A percentile compares a stretch with the other conserved stretches of the same genome.
phyloP scores from a whole-genome alignment of 1,284 basidiomycete species.

The Exobasidium cylindrosporum region DNA sequence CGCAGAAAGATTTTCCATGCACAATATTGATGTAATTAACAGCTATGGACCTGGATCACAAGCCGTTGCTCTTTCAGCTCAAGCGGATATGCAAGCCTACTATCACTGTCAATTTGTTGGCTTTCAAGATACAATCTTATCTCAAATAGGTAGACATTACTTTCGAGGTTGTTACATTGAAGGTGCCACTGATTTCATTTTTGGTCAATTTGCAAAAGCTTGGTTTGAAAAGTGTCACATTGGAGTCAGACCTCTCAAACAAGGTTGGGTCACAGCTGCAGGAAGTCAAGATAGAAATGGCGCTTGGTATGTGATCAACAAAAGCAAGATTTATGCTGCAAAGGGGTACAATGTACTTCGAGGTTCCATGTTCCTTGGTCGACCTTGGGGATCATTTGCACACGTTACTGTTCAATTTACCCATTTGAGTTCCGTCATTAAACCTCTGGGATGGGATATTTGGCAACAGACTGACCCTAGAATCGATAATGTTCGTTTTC shows the following conservation, averaged over 20 bases:
- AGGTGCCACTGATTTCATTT: conserved; percentile 9
- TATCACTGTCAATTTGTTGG: neutral
- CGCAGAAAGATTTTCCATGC: neutral
- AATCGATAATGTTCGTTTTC: neutral
- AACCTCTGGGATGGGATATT: conserved; percentile 1
- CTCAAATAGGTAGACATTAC: neutral
- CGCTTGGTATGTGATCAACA: neutral
- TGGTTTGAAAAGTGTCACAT: conserved; percentile 7
- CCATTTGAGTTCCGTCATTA: conserved; percentile 7
- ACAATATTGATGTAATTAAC: conserved; percentile 1
- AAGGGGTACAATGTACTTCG: neutral
- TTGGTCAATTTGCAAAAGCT: neutral
- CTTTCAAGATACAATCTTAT: conserved; percentile 6
- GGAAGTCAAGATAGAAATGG: neutral
- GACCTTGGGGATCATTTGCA: conserved; percentile 3
- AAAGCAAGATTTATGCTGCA: neutral
- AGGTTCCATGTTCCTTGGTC: neutral
- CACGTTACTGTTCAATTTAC: neutral
- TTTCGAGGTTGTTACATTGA: neutral
- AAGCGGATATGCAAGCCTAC: conserved; percentile 1
- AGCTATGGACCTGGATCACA: neutral
- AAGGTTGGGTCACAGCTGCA: neutral
- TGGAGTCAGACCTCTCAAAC: neutral
- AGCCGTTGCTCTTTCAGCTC: neutral
- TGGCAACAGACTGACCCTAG: conserved; percentile 1